Conservation (phyloP, 176 grass and related monocot genomes). For the Leersia perrieri region DNA sequence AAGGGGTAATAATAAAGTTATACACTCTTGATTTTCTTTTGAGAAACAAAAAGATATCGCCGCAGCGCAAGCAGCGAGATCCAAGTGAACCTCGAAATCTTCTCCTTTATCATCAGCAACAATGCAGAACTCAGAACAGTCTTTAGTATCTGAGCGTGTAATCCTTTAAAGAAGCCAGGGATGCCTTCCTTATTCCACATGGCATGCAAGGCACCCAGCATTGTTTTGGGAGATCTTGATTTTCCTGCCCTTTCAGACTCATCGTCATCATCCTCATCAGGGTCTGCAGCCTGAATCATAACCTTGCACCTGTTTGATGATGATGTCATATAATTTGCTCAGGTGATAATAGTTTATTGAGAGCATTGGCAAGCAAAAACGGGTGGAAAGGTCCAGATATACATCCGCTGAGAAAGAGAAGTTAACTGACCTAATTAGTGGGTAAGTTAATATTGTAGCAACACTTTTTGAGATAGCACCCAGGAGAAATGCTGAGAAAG, state of each 20-base stretch:
- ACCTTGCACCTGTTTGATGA: constrained; percentile 74
- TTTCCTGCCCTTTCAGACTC: constrained; percentile 35
- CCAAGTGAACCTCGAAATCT: constrained; percentile 91
- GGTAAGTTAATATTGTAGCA: constrained; percentile 85
- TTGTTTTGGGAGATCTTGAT: constrained; percentile 63
- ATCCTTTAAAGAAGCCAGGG: constrained; percentile 88
- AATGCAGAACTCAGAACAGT: constrained; percentile 95
- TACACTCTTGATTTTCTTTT: constrained; percentile 62
- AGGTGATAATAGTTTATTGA: neutral
- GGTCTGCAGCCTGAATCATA: constrained; percentile 84
- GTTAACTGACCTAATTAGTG: constrained; percentile 81
- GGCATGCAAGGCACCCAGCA: constrained; percentile 64
- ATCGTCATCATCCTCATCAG: constrained; percentile 45
- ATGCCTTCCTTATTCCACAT: constrained; percentile 94
- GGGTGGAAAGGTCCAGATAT: neutral
- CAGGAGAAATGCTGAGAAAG: constrained; percentile 74
- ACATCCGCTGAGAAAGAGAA: neutral
- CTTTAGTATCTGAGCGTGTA: constrained; percentile 93
- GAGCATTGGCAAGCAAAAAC: constrained; percentile 15
- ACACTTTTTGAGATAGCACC: constrained; percentile 88
- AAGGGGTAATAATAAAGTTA: constrained; percentile 16
- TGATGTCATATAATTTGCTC: neutral
- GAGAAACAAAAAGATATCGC: constrained; percentile 57
- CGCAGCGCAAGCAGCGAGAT: constrained; percentile 72
- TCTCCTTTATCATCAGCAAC: constrained; percentile 99